Percentiles rank a stretch among this genome's conserved stretches.
phyloP scores from a whole-genome alignment of 768 basidiomycete genomes.

The Rhodocollybia butyracea region DNA sequence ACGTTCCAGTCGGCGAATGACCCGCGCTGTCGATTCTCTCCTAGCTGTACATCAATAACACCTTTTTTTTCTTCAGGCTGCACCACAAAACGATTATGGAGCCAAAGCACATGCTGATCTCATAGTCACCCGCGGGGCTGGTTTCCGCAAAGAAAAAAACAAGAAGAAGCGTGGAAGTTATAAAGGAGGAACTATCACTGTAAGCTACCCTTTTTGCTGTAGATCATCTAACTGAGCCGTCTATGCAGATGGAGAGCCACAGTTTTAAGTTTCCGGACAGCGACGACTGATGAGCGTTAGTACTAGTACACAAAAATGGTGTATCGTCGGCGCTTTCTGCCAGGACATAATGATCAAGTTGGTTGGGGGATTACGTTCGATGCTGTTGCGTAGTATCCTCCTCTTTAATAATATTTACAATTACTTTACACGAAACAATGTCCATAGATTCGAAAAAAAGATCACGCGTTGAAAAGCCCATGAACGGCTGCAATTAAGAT shows the following conservation, averaged over 20 bases:
- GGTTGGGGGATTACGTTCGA: too few species aligned
- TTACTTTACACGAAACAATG: too few species aligned
- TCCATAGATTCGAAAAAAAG: too few species aligned
- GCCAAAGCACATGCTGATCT: conserved; percentile 81
- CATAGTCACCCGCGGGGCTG: conserved; percentile 89
- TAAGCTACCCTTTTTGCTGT: conserved; percentile 31
- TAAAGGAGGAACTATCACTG: conserved; percentile 92
- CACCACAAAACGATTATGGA: conserved; percentile 78
- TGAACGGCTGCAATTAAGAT: too few species aligned
- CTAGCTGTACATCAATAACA: too few species aligned
- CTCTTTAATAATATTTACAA: too few species aligned
- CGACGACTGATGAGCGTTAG: conserved; percentile 3
- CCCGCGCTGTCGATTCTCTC: not conserved
- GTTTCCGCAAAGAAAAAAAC: conserved; percentile 98
- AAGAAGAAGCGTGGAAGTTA: conserved; percentile 98
- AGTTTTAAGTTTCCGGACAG: conserved; percentile 81
- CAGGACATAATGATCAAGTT: too few species aligned
- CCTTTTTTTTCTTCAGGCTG: conserved; percentile 46
- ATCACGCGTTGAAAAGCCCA: too few species aligned
- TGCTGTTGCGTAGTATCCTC: too few species aligned
- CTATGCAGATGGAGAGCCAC: conserved; percentile 66
- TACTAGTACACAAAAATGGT: too few species aligned
- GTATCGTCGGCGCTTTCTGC: too few species aligned
- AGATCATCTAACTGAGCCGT: not conserved
- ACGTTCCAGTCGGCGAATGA: too few species aligned